Percentiles rank a stretch among this genome's conserved stretches.
Conservation (phyloP, 805 yeast genomes). For the Candida ortonii region DNA sequence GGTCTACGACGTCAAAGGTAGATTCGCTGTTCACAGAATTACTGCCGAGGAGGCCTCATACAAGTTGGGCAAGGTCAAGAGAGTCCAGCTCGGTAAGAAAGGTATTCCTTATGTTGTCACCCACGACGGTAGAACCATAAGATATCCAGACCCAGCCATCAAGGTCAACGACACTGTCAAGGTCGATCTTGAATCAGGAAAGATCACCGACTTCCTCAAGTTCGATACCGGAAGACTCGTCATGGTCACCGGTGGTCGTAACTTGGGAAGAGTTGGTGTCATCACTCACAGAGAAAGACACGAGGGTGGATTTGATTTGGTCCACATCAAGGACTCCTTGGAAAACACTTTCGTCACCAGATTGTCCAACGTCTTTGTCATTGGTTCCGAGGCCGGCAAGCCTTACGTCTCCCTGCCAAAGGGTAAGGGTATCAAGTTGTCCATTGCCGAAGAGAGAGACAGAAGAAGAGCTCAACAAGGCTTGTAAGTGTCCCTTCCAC, state of each 20-base stretch:
- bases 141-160: conserved; percentile 98
- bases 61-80: conserved; percentile 98
- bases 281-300: conserved; percentile 95
- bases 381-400: conserved; percentile 88
- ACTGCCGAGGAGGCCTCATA: conserved; percentile 97
- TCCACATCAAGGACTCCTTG: conserved; percentile 91
- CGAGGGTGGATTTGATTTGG: conserved; percentile 97
- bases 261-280: conserved; percentile 97
- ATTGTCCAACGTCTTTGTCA: conserved; percentile 86
- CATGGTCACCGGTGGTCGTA: conserved; percentile 97
- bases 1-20: conserved; percentile 97
- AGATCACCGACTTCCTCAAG: conserved; percentile 83
- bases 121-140: conserved; percentile 99
- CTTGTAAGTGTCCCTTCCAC: conserved; percentile 35
- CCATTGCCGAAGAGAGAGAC: conserved; percentile 97
- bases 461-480: conserved; percentile 87
- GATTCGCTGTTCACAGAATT: conserved; percentile 99
- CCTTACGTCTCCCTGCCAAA: conserved; percentile 94
- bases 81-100: conserved; percentile 97
- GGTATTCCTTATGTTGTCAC: conserved; percentile 98
- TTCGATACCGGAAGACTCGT: conserved; percentile 90
- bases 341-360: conserved; percentile 96
- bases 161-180: conserved; percentile 97
- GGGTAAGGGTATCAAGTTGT: conserved; percentile 98
- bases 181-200: conserved; percentile 94